Percentiles rank a stretch among this genome's conserved stretches.
Conservation (phyloP, 2,329 filamentous ascomycete genomes). For the Fusarium miscanthi region DNA sequence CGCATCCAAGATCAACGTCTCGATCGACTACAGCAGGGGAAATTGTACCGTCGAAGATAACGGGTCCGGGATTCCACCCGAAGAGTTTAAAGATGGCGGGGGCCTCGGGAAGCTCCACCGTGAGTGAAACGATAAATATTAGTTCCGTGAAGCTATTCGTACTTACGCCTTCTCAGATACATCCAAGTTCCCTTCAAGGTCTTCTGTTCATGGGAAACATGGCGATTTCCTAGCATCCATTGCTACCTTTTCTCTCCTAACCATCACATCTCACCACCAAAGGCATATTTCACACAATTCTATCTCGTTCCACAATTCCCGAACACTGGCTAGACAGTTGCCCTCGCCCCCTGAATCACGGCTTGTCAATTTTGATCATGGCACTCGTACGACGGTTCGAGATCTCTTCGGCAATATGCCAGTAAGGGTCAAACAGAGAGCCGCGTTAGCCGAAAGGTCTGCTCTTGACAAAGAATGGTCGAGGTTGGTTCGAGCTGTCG, state of each 20-base stretch:
- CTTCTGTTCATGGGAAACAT: slow-evolving; percentile 70
- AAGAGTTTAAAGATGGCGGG: slow-evolving; percentile 77
- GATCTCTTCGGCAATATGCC: slow-evolving; percentile 92
- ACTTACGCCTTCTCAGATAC: slow-evolving; percentile 68
- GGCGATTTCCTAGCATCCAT: slow-evolving; percentile 84
- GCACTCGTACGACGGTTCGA: slow-evolving; percentile 79
- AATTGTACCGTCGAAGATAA: slow-evolving; percentile 86
- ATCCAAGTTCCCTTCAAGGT: slow-evolving; percentile 71
- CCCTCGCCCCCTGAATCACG: slow-evolving; percentile 70
- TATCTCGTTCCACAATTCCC: slow-evolving; percentile 76
- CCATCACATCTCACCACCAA: slow-evolving; percentile 77
- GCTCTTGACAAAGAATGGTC: slow-evolving; percentile 73
- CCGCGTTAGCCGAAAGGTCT: slow-evolving; percentile 62
- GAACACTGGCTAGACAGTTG: slow-evolving; percentile 70
- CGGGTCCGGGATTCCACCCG: slow-evolving; percentile 78
- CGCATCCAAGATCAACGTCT: slow-evolving; percentile 75
- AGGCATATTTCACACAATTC: slow-evolving; percentile 70
- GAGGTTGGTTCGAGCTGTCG: slow-evolving; percentile 66
- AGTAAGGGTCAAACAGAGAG: slow-evolving; percentile 85
- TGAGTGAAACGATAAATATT: slow-evolving; percentile 55
- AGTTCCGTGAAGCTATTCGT: slow-evolving; percentile 8
- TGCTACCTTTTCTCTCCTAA: slow-evolving; percentile 78
- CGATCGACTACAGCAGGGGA: slow-evolving; percentile 79
- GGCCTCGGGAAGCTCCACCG: slow-evolving; percentile 79
- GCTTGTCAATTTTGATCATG: slow-evolving; percentile 68